phyloP scores from a whole-genome alignment of 768 basidiomycete genomes.

The Saitozyma sp. region DNA sequence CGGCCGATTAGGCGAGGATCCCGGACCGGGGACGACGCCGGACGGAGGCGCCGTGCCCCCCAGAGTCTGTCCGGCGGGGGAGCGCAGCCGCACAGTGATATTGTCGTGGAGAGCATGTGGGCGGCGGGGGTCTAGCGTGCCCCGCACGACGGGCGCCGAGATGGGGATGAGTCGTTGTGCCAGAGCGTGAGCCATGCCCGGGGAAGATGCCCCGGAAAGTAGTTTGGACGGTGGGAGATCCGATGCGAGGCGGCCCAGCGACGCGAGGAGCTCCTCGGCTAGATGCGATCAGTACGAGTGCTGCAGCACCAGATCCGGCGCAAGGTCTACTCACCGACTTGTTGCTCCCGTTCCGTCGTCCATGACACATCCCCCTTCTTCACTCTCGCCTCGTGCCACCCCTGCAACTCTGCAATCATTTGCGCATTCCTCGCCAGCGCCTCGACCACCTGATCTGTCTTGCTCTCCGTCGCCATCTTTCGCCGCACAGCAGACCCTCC shows the following conservation, averaged over 20 bases:
- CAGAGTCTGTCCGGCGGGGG: conserved; percentile 9
- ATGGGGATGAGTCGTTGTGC: conserved; percentile 33
- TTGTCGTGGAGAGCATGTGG: conserved; percentile 47
- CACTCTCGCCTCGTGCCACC: conserved; percentile 43
- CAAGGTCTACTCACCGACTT: conserved; percentile 39
- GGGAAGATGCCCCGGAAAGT: background rate
- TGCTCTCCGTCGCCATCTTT: conserved; percentile 15
- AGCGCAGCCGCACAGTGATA: conserved; percentile 19
- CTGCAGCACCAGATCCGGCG: background rate
- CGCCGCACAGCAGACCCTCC: background rate
- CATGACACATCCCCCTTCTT: conserved; percentile 15
- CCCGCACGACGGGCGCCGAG: conserved; percentile 32
- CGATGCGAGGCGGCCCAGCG: conserved; percentile 28
- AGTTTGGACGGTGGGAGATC: conserved; percentile 24
- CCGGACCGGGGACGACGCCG: no score
- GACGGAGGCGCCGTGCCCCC: conserved; percentile 2
- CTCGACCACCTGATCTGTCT: conserved; percentile 21
- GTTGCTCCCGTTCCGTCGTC: conserved; percentile 31
- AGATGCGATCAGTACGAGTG: background rate
- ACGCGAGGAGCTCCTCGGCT: conserved; percentile 34
- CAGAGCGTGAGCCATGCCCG: conserved; percentile 31
- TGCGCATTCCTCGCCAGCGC: conserved; percentile 33
- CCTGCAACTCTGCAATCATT: conserved; percentile 37
- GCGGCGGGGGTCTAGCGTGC: conserved; percentile 46
- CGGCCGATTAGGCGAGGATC: no score